Evolutionary conservation across 2,329 filamentous ascomycete species (phyloP).

Genomic region (Trichoderma simmonsii): DNA sequence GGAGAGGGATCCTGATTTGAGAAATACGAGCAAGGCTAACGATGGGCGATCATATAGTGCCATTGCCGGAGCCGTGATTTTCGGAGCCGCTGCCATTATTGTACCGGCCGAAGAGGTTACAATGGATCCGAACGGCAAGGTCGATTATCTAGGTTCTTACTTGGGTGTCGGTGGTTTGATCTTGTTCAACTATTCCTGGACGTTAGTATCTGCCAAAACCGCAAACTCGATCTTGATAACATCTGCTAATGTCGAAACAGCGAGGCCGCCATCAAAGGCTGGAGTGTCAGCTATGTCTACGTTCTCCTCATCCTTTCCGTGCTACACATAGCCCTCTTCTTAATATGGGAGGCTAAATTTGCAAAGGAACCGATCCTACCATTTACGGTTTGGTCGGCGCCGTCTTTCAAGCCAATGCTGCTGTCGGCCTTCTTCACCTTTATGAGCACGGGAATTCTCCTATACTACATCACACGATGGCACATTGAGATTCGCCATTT

Average conservation of each 20-base stretch:
- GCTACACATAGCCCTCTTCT: neutral
- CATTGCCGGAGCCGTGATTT: neutral
- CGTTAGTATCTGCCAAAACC: neutral
- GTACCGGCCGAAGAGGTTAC: conserved; percentile 3
- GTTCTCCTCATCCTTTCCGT: neutral
- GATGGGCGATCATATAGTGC: neutral
- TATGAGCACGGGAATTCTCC: conserved; percentile 3
- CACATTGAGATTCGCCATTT: neutral
- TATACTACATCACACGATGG: conserved; percentile 8
- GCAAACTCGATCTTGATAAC: neutral
- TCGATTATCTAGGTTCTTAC: conserved; percentile 4
- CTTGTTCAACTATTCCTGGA: conserved; percentile 12
- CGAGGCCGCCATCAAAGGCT: conserved; percentile 6
- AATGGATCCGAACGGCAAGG: conserved; percentile 8
- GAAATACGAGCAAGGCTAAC: neutral
- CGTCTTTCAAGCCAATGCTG: conserved; percentile 10
- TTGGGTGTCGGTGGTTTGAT: conserved; percentile 3
- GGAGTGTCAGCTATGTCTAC: conserved; percentile 1
- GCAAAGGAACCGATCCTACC: neutral
- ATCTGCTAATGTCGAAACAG: neutral
- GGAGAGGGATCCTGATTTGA: neutral
- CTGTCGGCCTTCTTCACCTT: conserved; percentile 10
- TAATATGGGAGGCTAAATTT: neutral
- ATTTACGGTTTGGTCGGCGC: neutral
- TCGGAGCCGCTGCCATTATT: neutral